Base-by-base conservation (phyloP, 257 asterid genomes). In the Ballota nigra region DNA sequence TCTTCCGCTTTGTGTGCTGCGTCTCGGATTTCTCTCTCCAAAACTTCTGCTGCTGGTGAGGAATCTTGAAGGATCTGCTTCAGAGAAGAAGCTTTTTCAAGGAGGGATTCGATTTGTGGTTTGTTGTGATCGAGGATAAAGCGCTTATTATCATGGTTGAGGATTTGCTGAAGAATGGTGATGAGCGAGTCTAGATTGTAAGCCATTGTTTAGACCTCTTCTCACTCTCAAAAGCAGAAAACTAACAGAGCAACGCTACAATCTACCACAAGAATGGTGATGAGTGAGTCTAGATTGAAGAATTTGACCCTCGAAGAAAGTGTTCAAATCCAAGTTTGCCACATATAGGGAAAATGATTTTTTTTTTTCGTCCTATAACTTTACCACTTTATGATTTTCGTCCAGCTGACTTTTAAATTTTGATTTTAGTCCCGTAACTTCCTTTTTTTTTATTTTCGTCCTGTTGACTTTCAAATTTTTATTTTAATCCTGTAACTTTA, bases 161-260 rank as follows among this genome's bases (percentile, higher is more conserved):
- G 43, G 75, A 49, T 72, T 20, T 60, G 74, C 65, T 58, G 66
- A 4, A 75, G 63, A 61, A 38, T 36, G 12, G 26, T 51, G 70
- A 60, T 34, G 5, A 68, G 79, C 11, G 79, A 38, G 58, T 68
- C 38, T 11, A 75, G 60, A 75, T 60, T 45, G 71, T 60, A 75
- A 33, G 81, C 81, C 81, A 77, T 71, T 13, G 15, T 36, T 20
- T 18, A n/a, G 16, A 52, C 52, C 19, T 51, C 53, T 40, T 10
- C 19, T 55, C 65, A 20, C 74, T 36, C 29, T 26, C 56, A 13
- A 15, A 29, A 19, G 20, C 66, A 34, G 66, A 69, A 53, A 53
- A 36, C 9, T 33, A 4, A 9, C 38, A 29, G 34, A 33, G 38
- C 38, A 33, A 33, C 38, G 6, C 15, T 47, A 3, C 31, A 67